Base-by-base conservation (phyloP, 768 basidiomycete species). In the Mycena filopes region DNA sequence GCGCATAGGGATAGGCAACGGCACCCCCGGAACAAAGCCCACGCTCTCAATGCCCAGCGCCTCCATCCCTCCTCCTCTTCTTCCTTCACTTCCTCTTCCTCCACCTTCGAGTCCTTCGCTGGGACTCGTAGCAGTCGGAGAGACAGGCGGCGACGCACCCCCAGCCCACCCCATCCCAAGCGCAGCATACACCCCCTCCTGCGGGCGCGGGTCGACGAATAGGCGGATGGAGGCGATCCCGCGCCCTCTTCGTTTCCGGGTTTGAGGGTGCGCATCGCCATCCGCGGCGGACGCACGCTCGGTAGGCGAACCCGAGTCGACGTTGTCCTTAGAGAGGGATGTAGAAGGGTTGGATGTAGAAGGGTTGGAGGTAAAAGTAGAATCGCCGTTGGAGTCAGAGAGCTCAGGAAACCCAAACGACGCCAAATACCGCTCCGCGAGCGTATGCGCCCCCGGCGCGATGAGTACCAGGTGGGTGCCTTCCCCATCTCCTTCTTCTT, bases 51-150 rank as follows among this genome's bases (percentile, higher is more conserved):
- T n/a, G n/a, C n/a, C 45, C 12, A 46, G 11, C 45, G 45, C 45
- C 45, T 46, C 45, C 45, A 21, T 46, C 45, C 45, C n/a, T 23
- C 20, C 20, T n/a, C n/a, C n/a, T n/a, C n/a, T n/a, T n/a, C n/a
- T n/a, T n/a, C n/a, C n/a, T n/a, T 95, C 2, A 95, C 94, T 0
- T 98, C 79, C 1, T 89, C 86, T 16, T 79, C 78, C 76, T 98
- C 91, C 25, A 97, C 31, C 31, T 33, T 33, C 31, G 12, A 33
- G 31, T 79, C 1, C 79, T 81, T 23, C 90, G 77, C 0, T 86
- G 81, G 2, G 94, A 93, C 72, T 95, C 94, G 10, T 92, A 91
- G 76, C 93, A 97, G 70, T 97, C 67, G 47, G 54, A 65, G 29
- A 68, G 55, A 20, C 65, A 36, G 89, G 80, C n/a, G 78, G 61